Base-by-base conservation (phyloP, 2,329 filamentous ascomycete genomes). In the Fusarium lateritium region DNA sequence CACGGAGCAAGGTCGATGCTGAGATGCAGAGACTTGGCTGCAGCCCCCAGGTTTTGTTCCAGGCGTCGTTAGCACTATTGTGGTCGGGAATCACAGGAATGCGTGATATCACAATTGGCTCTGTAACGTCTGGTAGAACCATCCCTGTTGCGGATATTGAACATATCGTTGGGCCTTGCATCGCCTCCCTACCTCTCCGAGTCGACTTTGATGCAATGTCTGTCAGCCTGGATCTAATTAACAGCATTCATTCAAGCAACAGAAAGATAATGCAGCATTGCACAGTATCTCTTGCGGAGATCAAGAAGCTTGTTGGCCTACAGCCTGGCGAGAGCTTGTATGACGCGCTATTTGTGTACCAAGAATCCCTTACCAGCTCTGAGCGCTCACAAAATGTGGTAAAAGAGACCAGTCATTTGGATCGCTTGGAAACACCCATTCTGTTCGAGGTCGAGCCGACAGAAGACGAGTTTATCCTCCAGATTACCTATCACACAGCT, bases 281-380 rank as follows among this genome's bases (percentile, higher is more conserved):
- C 22, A 81, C 82, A 2, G 74, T 94, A 7, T 85, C 93, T 0
- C 83, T 97, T 4, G 81, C 87, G 1, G 88, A 94, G 3, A 92
- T 97, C 68, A 91, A 89, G 73, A 88, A 86, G 69, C 78, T 85
- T 2, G 86, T 85, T 5, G 86, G 84, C 0, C 63, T 91, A 1
- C 79, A 84, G 28, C 83, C 88, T 1, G 82, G 85, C 1, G 84
- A 88, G 39, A 79, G 80, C 2, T 79, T 97, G 0, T 97, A 95
- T 70, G 92, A 97, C 70, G 85, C 90, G 1, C 81, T 97, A 0
- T 91, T 97, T 72, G 90, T 94, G 0, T 98, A 94, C 84, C 94
- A 98, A 72, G 91, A 97, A 74, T 92, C 90, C 1, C 81, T 91
- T 2, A 67, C 70, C 4, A 75, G 74, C 79, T 82, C 74, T 80